Base-by-base conservation (phyloP, 805 yeast genomes). In the Schizosaccharomyces octosporus region DNA sequence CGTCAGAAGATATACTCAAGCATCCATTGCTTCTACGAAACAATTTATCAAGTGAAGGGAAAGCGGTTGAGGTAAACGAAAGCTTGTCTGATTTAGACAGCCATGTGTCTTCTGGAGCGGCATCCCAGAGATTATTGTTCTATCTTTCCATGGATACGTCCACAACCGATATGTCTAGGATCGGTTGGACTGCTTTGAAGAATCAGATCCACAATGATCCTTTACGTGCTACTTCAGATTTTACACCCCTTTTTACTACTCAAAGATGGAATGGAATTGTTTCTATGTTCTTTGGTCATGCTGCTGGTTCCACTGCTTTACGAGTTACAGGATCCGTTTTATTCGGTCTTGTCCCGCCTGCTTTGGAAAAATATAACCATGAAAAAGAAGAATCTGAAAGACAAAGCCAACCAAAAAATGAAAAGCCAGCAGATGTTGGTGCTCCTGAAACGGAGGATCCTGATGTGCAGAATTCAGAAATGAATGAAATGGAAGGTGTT, bases 251-350 rank as follows among this genome's bases (percentile, higher is more conserved):
- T 63, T 77, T 85, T 0, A 81, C 93, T 0, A 70, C 73, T 15
- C 82, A 81, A 60, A 76, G 95, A 65, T 87, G 95, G 93, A 71
- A 72, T 48, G 85, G 83, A 55, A 75, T 79, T 5, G 72, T 77
- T 45, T 72, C 75, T 19, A 72, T 80, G 71, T 79, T 80, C 64
- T 77, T 77, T 65, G 55, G 29, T n/a, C 55, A 24, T 19, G 29
- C 24, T n/a, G 24, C 55, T 48, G 55, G 29, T 3, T 19, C 29
- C 15, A 24, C 24, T 48, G 55, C 55, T 24, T 48, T 24, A 19
- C 61, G 67, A 32, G 63, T 70, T 24, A 48, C 66, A 19, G 67
- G 65, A 58, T 64, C 66, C 24, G 63, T 69, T 42, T 61, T 64
- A 54, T 68, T 69, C 60, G 42, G 61, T 11, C 64, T 69, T 29